Evolutionary conservation across 768 basidiomycete species (phyloP), one percentile per base, ranked within the genome.

Genomic region (Pulveroboletus sp.): DNA sequence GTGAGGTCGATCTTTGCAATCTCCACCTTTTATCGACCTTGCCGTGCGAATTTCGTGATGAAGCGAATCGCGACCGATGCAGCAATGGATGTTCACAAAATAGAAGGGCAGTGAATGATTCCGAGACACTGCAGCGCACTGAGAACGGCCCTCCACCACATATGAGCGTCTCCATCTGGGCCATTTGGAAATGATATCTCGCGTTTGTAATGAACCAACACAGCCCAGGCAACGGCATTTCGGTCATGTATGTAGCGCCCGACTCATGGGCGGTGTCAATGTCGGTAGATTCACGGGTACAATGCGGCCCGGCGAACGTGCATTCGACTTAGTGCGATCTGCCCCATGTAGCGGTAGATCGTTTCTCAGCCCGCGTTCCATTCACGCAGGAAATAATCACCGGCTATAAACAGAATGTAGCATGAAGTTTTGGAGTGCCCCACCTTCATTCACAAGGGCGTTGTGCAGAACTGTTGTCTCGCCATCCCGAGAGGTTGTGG

Each of bases 21-120:
- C 41, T 46, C 36, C n/a, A 6, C 38, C 30, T 38, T 56, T 65
- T 65, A 65, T 65, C 54, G 51, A 41, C 23, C 31, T 8, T 16
- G 35, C 42, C 64, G 64, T 65, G 64, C n/a, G 64, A 65, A 65
- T 46, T 56, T 63, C 22, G 12, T 17, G 48, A n/a, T n/a, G 48
- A 49, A 49, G 41, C 37, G n/a, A 47, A 43, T 19, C 43, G 30
- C 19, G 35, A 16, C 44, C 24, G 13, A 26, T 32, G 8, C 29
- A 27, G 22, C 40, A 16, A 44, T 32, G 29, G 37, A 29, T 31
- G 31, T 31, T 31, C 31, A 31, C 31, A 31, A 29, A 5, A 11
- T 31, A 11, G 7, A 31, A 29, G 10, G 27, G 26, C 50, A 40
- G 38, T 39, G n/a, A 38, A 20, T 35, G 24, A 48, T 47, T 55